Evolutionary conservation across 2,329 filamentous ascomycete genomes (phyloP).

Genomic region (Monosporascus sp.): DNA sequence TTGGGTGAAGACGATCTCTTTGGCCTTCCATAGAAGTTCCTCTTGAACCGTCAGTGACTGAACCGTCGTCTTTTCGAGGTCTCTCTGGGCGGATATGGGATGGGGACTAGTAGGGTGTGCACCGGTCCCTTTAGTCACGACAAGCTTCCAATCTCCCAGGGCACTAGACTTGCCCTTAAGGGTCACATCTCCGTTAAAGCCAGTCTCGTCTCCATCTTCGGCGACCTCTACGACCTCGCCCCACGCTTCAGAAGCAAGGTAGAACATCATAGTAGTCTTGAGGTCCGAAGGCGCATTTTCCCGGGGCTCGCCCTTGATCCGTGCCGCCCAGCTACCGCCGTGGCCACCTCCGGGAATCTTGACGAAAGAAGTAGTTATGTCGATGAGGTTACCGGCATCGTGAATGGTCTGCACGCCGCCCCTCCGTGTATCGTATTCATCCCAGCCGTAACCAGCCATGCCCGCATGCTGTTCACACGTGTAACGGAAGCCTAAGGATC

Average conservation of each 20-base stretch:
- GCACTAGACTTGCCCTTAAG: constrained; percentile 65
- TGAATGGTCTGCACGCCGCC: constrained; percentile 89
- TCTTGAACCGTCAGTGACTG: constrained; percentile 62
- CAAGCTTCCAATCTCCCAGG: constrained; percentile 75
- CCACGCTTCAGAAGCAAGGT: constrained; percentile 72
- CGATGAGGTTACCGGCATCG: constrained; percentile 80
- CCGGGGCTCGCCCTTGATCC: constrained; percentile 76
- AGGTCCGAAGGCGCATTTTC: constrained; percentile 62
- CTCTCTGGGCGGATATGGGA: constrained; percentile 61
- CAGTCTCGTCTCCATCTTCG: constrained; percentile 41
- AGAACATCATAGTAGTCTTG: constrained; percentile 77
- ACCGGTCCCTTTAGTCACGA: constrained; percentile 66
- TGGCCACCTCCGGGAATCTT: constrained; percentile 83
- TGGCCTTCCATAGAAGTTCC: constrained; percentile 78
- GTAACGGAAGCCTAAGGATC: constrained; percentile 68
- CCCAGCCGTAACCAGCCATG: constrained; percentile 96
- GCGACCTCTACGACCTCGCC: constrained; percentile 59
- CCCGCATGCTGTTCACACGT: constrained; percentile 94
- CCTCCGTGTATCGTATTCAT: constrained; percentile 85
- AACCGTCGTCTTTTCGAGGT: constrained; percentile 71
- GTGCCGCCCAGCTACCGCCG: constrained; percentile 87
- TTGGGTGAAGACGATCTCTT: constrained; percentile 56
- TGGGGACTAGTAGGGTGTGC: constrained; percentile 61
- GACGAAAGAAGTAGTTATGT: constrained; percentile 89
- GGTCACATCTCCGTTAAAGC: constrained; percentile 57